Evolutionary conservation across 2,329 filamentous ascomycete species (phyloP), one percentile per base, ranked within the genome.

Genomic region (Blastomyces emzantsi): DNA sequence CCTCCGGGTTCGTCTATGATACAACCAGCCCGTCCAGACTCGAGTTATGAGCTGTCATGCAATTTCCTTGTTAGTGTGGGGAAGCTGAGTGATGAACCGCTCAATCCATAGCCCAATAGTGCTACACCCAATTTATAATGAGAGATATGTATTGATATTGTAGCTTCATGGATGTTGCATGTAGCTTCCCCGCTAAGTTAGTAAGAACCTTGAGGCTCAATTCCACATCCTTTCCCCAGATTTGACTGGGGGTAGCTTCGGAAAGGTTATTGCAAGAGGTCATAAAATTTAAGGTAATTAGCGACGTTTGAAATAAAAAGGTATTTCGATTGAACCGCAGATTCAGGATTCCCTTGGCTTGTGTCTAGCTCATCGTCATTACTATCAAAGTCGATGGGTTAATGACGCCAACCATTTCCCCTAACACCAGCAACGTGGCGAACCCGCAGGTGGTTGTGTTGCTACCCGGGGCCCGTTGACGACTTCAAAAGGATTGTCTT

Each of bases 131-230:
- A 60, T 49, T 33, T 11, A 49, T 22, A 17, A 30, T 60, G 57
- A 30, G 57, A 15, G 57, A 33, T 47, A 49, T 17, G 30, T 60
- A 45, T 60, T 25, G 43, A 33, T 47, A 17, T 33, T 19, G 39
- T n/a, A 59, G 36, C 5, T 59, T 9, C 36, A 43, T 17, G 5
- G 30, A 55, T 39, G 45, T 13, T 39, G 39, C 22, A 33, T 30
- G 11, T 33, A 41, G 15, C 9, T 30, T n/a, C 57, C 57, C 22
- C 30, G 25, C 17, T 33, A 11, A 36, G 33, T 36, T 39, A 39
- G 36, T 55, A 55, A 4, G 22, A 4, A 60, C 45, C 43, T 47
- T 60, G 57, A 25, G 57, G 57, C 57, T 60, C 57, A 43, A 33
- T 41, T 41, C 30, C 28, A 17, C 36, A n/a, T n/a, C n/a, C 28